phyloP scores from a whole-genome alignment of 495 filamentous ascomycete genomes.

The Emericellopsis terricola region DNA sequence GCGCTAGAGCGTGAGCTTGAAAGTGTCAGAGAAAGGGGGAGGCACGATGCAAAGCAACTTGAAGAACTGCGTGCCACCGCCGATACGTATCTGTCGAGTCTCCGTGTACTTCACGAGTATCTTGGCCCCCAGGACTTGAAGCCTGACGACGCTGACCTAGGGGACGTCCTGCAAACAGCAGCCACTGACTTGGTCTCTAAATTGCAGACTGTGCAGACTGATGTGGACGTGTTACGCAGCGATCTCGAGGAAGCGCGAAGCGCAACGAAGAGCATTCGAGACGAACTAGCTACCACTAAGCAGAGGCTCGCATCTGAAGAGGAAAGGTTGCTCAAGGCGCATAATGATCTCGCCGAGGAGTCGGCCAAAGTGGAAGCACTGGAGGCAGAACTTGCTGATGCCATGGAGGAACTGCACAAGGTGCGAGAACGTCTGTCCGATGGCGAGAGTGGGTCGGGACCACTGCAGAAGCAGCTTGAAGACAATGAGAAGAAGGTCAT shows the following conservation, averaged over 20 bases:
- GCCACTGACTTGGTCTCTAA: constrained; percentile 33
- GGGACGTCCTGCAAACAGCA: constrained; percentile 44
- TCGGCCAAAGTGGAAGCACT: constrained; percentile 38
- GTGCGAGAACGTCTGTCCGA: constrained; percentile 53
- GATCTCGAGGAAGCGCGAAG: constrained; percentile 24
- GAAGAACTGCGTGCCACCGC: constrained; percentile 24
- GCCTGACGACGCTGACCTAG: constrained; percentile 41
- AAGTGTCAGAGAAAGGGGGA: constrained; percentile 30
- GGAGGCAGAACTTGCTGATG: constrained; percentile 45
- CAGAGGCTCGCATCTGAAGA: constrained; percentile 31
- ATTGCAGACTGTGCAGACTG: constrained; percentile 22
- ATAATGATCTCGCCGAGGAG: constrained; percentile 35
- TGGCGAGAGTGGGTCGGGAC: constrained; percentile 65
- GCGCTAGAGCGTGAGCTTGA: constrained; percentile 35
- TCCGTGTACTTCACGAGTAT: constrained; percentile 44
- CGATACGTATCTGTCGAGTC: constrained; percentile 32
- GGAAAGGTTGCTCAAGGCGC: constrained; percentile 17
- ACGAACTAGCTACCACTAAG: constrained; percentile 21
- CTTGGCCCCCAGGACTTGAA: constrained; percentile 36
- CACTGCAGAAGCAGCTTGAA: constrained; percentile 47
- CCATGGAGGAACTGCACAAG: constrained; percentile 42
- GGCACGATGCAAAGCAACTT: constrained; percentile 30
- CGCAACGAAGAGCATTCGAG: constrained; percentile 15
- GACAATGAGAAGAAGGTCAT: constrained; percentile 49
- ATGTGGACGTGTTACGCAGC: constrained; percentile 22